Evolutionary conservation across 73 alveolate genomes (phyloP).

Genomic region (Symbiodinium natans): DNA sequence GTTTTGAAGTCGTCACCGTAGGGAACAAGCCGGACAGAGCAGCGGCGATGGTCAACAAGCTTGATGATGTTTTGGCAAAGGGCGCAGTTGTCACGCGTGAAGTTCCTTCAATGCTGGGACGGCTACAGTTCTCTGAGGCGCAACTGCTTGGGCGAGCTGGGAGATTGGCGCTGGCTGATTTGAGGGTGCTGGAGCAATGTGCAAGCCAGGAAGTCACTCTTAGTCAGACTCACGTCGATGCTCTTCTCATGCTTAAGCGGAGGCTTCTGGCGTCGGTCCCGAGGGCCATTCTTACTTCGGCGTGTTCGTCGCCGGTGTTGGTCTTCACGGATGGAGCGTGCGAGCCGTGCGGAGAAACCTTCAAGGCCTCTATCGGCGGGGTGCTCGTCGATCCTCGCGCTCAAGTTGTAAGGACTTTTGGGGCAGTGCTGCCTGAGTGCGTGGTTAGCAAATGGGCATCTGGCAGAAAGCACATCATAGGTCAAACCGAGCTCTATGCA

Average conservation of each 20-base stretch:
- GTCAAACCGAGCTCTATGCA: too few relatives aligned
- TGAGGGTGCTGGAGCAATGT: not conserved
- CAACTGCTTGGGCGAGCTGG: not conserved
- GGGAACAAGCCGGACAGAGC: not conserved
- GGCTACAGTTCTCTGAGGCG: not conserved
- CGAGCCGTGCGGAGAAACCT: not conserved
- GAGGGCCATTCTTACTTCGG: not conserved
- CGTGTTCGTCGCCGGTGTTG: not conserved
- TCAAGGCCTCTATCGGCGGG: not conserved
- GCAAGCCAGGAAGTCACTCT: not conserved
- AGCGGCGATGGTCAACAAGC: not conserved
- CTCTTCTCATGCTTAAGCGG: not conserved
- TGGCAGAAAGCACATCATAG: not conserved
- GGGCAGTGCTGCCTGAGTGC: not conserved
- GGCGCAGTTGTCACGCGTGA: too few relatives aligned
- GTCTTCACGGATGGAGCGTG: slow-evolving; percentile 4
- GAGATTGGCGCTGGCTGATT: not conserved
- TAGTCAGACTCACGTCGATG: not conserved
- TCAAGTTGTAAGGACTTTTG: not conserved
- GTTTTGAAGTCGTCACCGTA: not conserved
- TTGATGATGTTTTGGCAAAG: not conserved
- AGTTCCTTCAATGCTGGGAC: not conserved
- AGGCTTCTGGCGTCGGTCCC: not conserved
- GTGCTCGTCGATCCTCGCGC: not conserved
- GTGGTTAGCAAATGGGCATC: not conserved